phyloP scores from a whole-genome alignment of 164 flowering plant genomes.

The Malania oleifera region DNA sequence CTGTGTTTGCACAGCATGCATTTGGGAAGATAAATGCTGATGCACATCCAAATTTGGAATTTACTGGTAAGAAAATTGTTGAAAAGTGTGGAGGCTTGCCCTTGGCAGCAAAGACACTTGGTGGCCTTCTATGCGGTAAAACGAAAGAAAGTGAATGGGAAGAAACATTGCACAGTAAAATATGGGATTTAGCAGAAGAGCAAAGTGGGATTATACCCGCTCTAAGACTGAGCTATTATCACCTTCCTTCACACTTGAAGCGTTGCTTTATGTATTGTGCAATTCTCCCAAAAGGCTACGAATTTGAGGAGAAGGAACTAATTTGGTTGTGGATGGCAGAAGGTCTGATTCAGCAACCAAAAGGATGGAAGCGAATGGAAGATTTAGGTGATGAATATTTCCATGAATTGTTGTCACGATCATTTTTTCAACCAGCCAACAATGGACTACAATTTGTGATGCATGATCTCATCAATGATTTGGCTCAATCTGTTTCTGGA shows the following conservation, averaged over 20 bases:
- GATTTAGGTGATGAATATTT: slow-evolving; percentile 24
- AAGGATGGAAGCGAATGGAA: slow-evolving; percentile 13
- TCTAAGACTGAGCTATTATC: slow-evolving; percentile 17
- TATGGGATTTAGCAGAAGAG: slow-evolving; percentile 14
- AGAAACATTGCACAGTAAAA: slow-evolving; percentile 10
- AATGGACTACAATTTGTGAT: slow-evolving; percentile 6
- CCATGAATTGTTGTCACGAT: slow-evolving; percentile 20
- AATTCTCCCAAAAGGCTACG: slow-evolving; percentile 18
- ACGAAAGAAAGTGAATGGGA: slow-evolving; percentile 14
- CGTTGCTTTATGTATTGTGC: slow-evolving; percentile 32
- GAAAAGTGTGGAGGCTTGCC: slow-evolving; percentile 32
- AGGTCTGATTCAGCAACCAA: slow-evolving; percentile 13
- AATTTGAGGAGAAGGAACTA: slow-evolving; percentile 5
- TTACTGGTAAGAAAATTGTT: slow-evolving; percentile 19
- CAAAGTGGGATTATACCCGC: slow-evolving; percentile 9
- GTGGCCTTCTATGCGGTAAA: slow-evolving; percentile 15
- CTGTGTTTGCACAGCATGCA: slow-evolving; percentile 22
- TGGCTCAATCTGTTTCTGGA: slow-evolving; percentile 26
- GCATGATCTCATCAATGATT: slow-evolving; percentile 36
- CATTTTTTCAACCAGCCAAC: slow-evolving; percentile 21
- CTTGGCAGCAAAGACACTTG: slow-evolving; percentile 24
- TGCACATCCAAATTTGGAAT: background rate
- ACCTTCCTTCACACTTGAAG: slow-evolving; percentile 24
- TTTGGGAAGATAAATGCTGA: background rate
- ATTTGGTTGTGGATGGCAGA: slow-evolving; percentile 28